Percentiles rank a stretch among this genome's conserved stretches.
Conservation (phyloP, 352 stramenopile genomes). For the Phytophthora capsici region DNA sequence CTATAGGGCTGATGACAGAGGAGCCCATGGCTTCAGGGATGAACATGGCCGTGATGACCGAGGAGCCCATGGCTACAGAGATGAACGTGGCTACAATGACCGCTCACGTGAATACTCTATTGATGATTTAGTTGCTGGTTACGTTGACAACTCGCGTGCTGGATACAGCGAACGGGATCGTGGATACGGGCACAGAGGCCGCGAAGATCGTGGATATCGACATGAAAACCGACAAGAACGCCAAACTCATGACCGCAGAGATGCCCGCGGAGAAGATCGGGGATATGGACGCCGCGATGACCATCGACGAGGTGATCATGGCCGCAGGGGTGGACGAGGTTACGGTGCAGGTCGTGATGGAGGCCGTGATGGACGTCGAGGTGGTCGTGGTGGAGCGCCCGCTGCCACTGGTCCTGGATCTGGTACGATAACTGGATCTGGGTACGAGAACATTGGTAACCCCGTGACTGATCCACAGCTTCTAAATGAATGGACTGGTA, state of each 20-base stretch:
- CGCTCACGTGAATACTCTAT: slow-evolving; percentile 3
- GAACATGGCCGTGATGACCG: slow-evolving; percentile 34
- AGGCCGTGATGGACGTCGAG: slow-evolving; percentile 14
- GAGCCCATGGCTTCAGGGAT: slow-evolving; percentile 3
- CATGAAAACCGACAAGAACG: background rate
- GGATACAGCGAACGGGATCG: background rate
- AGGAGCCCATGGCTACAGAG: background rate
- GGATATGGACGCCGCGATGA: background rate
- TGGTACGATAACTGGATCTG: slow-evolving; percentile 40
- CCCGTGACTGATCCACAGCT: slow-evolving; percentile 50
- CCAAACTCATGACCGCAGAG: background rate
- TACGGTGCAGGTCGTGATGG: background rate
- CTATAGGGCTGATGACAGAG: slow-evolving; percentile 4
- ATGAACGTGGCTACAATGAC: slow-evolving; percentile 31
- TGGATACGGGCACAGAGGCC: background rate
- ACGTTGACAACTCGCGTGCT: slow-evolving; percentile 28
- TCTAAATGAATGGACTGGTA: slow-evolving; percentile 50
- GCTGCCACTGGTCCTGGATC: slow-evolving; percentile 29
- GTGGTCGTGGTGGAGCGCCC: slow-evolving; percentile 5
- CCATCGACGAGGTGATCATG: slow-evolving; percentile 17
- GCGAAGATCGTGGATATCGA: slow-evolving; percentile 10
- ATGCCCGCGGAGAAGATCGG: background rate
- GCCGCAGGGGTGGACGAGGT: slow-evolving; percentile 17
- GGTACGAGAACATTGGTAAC: slow-evolving; percentile 57
- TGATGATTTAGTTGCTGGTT: slow-evolving; percentile 11